These are phyloP conservation scores for Coemansia sp. DNA, from an alignment of 192 early-diverging fungal species.

Conservation along the genomic window DNA sequence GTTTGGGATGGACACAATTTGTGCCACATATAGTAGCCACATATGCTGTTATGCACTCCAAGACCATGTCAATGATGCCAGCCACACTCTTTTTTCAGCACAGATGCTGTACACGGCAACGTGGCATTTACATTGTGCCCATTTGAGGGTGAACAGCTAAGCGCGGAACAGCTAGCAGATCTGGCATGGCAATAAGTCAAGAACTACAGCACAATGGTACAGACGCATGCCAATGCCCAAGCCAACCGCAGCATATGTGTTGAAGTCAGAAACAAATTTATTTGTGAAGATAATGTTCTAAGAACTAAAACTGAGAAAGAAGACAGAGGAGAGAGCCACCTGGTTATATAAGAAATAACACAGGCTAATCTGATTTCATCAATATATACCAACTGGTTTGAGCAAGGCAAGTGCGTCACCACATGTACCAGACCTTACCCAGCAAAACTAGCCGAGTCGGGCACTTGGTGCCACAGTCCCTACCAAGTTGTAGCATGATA, in stretches of 20 bases:
- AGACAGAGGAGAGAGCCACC: no score
- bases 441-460: no score
- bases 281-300: no score
- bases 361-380: no score
- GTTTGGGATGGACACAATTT: neutral
- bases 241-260: neutral
- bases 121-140: neutral
- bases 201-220: neutral
- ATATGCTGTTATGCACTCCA: conserved; percentile 12
- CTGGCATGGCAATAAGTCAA: neutral
- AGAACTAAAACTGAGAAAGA: no score
- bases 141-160: neutral
- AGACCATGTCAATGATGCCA: neutral
- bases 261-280: no score
- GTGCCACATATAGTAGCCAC: neutral
- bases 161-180: neutral
- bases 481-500: no score
- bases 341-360: no score
- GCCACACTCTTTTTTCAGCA: neutral
- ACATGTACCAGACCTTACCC: no score
- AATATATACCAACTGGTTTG: neutral
- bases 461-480: no score
- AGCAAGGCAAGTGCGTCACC: conserved; percentile 13
- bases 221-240: neutral
- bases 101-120: neutral